Evolutionary conservation across 305 asterid species (phyloP), one percentile per base, ranked within the genome.

Genomic region (Fraxinus xanthoxyloides): DNA sequence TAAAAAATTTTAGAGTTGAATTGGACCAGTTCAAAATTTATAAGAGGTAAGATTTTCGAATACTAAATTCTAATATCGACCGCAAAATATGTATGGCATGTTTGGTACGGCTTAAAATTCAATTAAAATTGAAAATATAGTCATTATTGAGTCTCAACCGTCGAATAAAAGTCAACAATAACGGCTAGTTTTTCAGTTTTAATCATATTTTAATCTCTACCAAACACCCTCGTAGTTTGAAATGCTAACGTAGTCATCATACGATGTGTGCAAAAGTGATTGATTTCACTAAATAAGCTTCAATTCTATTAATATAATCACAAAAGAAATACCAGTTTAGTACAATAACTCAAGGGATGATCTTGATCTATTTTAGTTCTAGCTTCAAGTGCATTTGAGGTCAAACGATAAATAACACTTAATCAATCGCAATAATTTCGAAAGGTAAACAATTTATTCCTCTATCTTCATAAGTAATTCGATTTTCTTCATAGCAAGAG

Each of bases 401-500:
- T 2, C n/a, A 26, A 65, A 46, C 48, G 5, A 31, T 46, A 23
- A 80, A 28, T 23, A 46, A 0, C 0, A 10, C 69, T 63, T 32
- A 59, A 56, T 23, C 48, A 70, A 79, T 46, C 61, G 73, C 35
- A 26, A 81, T 35, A 59, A 15, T 21, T 17, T 1, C 65, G 43
- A 72, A 31, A 59, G 7, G 15, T 15, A 17, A 28, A 28, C 38
- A 23, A 21, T 28, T 19, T 61, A 61, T 1, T 0, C 23, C 4
- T 21, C 34, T 31, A 82, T 48, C 80, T 70, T 65, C 86, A 87
- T 86, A 1, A 94, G 95, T 15, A 84, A 77, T 69, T 95, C 94
- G 78, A 94, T 93, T 17, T 85, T 91, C 83, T 90, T 82, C 99
- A 95, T 95, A 21, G 99, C 97, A 73, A 93, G 77, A 34, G 93